phyloP scores from a whole-genome alignment of 2,329 filamentous ascomycete genomes.

The Septoria petroselini region DNA sequence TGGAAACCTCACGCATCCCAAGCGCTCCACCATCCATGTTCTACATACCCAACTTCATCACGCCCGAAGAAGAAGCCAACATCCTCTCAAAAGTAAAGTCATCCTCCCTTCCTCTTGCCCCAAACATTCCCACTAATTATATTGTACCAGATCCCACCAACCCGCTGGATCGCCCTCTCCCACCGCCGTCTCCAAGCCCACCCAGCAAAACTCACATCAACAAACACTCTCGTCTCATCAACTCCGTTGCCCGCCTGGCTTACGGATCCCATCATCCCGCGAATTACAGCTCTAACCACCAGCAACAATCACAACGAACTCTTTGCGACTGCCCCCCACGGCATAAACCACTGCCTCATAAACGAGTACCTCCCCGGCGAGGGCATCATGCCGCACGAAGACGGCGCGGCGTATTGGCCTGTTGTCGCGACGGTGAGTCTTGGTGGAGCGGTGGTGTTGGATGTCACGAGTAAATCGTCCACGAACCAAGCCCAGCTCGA shows the following conservation, averaged over 20 bases:
- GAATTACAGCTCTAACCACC: constrained; percentile 42
- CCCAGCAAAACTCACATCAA: constrained; percentile 75
- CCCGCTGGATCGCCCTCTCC: constrained; percentile 80
- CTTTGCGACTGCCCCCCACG: constrained; percentile 67
- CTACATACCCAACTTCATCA: constrained; percentile 86
- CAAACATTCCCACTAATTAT: neutral
- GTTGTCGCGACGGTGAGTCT: constrained; percentile 90
- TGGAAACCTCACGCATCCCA: constrained; percentile 24
- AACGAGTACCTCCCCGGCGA: constrained; percentile 87
- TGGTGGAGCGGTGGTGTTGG: constrained; percentile 71
- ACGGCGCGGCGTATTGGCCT: constrained; percentile 80
- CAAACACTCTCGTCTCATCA: constrained; percentile 69
- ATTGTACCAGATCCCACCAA: constrained; percentile 43
- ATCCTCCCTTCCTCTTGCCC: too few relatives aligned
- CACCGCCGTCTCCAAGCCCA: constrained; percentile 87
- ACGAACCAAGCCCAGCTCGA: too few relatives aligned
- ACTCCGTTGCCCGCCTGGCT: constrained; percentile 72
- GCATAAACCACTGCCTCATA: constrained; percentile 86
- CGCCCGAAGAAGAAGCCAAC: constrained; percentile 64
- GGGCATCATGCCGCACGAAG: constrained; percentile 97
- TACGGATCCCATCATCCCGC: constrained; percentile 63
- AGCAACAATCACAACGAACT: constrained; percentile 37
- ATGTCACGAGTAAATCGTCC: constrained; percentile 56
- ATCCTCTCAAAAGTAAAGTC: constrained; percentile 70
- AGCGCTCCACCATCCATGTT: constrained; percentile 56